Base-by-base conservation (phyloP, 768 basidiomycete species). In the Tulasnella sp. region DNA sequence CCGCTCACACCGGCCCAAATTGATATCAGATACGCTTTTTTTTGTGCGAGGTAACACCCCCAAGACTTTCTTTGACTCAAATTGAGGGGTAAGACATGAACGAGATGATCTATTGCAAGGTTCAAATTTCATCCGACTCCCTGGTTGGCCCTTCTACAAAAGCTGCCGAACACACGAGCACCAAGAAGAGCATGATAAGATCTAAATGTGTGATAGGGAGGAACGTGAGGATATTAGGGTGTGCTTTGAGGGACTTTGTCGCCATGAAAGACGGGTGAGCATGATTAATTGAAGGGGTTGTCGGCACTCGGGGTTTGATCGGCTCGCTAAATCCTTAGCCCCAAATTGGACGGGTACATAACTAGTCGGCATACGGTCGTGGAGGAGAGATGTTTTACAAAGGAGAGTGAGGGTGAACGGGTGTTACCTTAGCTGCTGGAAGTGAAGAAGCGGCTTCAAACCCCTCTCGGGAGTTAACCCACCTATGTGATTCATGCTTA, bases 241-340 rank as follows among this genome's bases (percentile, higher is more conserved):
- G 93, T 82, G 89, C 97, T 9, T 84, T 98, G 34, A 88, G 96
- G 81, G 97, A 98, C 83, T 95, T 97, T 83, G 97, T 96, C 82
- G 89, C 94, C 5, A 86, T 98, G 19, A 93, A 90, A 62, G 95
- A 97, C 79, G 95, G 95, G 96, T 95, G 81, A 83, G 90, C 83
- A n/a, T 39, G n/a, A 36, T 21, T 52, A 38, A 46, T 7, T n/a
- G n/a, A 52, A 76, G 9, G n/a, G 14, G 24, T 36, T 48, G 21
- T 19, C 62, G 62, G 16, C 44, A 27, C 19, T 56, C 74, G n/a
- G 39, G 31, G 24, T 34, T 52, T 58, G 24, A 79, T 10, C 1
- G 16, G 31, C 6, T 68, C 16, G 16, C 38, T 19, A 10, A 36
- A 10, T 62, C 71, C 9, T 36, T 39, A 86, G 85, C 38, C 84